Evolutionary conservation across 495 filamentous ascomycete genomes (phyloP).

Genomic region (Penicillium dipodomyicola): DNA sequence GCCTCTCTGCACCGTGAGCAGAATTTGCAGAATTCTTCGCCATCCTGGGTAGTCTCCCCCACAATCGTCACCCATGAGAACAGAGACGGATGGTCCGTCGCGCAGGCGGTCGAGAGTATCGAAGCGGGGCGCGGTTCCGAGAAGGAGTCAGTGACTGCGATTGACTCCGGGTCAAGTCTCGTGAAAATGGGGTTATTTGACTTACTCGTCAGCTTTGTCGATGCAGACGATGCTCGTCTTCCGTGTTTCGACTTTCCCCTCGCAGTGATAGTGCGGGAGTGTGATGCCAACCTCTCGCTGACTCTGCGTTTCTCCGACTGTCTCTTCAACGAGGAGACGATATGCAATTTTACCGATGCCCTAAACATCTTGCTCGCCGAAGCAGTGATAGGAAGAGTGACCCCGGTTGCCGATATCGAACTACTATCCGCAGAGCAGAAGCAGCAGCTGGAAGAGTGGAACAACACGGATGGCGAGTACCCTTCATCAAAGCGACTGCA

Average conservation of each 20-base stretch:
- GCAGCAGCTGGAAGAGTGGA: constrained; percentile 2
- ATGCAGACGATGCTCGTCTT: not conserved
- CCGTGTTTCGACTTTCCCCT: not conserved
- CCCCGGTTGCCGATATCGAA: not conserved
- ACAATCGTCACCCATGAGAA: constrained; percentile 24
- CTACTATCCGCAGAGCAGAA: not conserved
- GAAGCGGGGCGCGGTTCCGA: not conserved
- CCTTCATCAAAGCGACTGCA: constrained; percentile 1
- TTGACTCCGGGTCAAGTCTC: not conserved
- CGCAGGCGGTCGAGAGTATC: constrained; percentile 15
- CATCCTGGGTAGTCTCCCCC: constrained; percentile 15
- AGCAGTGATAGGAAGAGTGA: not conserved
- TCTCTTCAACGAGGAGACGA: not conserved
- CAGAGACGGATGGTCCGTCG: constrained; percentile 24
- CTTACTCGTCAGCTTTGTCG: not conserved
- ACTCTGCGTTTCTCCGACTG: not conserved
- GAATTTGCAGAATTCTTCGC: not conserved
- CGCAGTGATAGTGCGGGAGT: not conserved
- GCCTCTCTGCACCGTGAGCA: not conserved
- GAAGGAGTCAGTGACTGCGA: not conserved
- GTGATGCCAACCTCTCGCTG: not conserved
- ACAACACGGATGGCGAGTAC: constrained; percentile 1
- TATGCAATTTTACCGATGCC: constrained; percentile 1
- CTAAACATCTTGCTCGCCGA: not conserved
- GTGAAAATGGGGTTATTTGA: constrained; percentile 1